Evolutionary conservation across 495 filamentous ascomycete species (phyloP).

Genomic region (Penicillium steckii): DNA sequence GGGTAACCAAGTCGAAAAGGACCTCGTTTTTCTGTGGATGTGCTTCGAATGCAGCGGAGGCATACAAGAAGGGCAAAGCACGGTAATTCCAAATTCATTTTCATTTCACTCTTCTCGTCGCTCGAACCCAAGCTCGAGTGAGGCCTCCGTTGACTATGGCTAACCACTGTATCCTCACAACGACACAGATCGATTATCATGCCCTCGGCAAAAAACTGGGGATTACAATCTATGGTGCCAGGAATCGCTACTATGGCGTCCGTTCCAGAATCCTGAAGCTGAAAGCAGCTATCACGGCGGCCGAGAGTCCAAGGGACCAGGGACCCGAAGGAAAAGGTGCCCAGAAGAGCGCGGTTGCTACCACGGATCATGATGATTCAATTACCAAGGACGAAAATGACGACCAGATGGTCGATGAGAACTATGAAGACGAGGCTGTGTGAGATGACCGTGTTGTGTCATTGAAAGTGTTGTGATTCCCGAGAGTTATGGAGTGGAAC

Average conservation of each 20-base stretch:
- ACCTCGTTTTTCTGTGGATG: neutral
- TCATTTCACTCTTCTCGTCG: too few species aligned
- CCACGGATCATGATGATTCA: too few species aligned
- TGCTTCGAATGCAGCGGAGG: neutral
- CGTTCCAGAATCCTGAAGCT: neutral
- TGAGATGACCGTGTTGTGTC: too few species aligned
- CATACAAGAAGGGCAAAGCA: neutral
- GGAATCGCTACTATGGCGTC: neutral
- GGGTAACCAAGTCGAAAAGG: neutral
- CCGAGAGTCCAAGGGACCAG: too few species aligned
- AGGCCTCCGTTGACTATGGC: neutral
- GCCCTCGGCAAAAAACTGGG: neutral
- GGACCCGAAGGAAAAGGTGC: too few species aligned
- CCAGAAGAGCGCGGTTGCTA: too few species aligned
- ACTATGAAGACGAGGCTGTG: too few species aligned
- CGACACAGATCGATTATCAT: neutral
- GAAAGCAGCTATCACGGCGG: neutral
- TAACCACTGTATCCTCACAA: neutral
- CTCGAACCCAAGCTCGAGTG: too few species aligned
- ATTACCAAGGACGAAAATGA: too few species aligned
- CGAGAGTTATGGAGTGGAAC: too few species aligned
- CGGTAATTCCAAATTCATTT: neutral
- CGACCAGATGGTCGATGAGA: too few species aligned
- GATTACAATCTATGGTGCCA: neutral
- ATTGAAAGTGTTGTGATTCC: too few species aligned